phyloP scores from a whole-genome alignment of 805 yeast genomes.

The Lipomyces kockii region DNA sequence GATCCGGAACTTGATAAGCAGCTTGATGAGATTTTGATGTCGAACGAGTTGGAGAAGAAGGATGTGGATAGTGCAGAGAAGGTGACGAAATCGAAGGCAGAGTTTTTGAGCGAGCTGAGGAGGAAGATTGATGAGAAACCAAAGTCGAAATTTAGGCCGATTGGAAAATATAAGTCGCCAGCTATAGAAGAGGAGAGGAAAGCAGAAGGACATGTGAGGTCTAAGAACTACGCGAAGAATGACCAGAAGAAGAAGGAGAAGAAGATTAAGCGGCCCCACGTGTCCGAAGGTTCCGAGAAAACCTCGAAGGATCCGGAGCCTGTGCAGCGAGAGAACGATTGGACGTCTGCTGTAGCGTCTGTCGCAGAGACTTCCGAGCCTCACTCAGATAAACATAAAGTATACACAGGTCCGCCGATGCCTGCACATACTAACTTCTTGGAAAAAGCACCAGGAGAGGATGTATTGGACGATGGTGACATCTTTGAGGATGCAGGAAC shows the following conservation, averaged over 20 bases:
- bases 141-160: conserved; percentile 21
- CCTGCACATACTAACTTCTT: background rate
- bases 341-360: background rate
- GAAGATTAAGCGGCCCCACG: background rate
- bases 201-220: background rate
- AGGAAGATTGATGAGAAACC: conserved; percentile 18
- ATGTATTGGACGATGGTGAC: conserved; percentile 17
- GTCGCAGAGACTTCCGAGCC: background rate
- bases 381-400: background rate
- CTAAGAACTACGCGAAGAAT: background rate
- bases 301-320: background rate
- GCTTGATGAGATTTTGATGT: conserved; percentile 21
- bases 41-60: conserved; percentile 9
- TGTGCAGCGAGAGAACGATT: background rate
- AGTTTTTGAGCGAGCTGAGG: conserved; percentile 19
- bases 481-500: conserved; percentile 35
- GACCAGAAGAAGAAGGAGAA: conserved; percentile 4
- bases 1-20: conserved; percentile 18
- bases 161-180: conserved; percentile 13
- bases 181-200: background rate
- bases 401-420: background rate
- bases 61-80: conserved; percentile 17
- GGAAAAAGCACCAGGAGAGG: background rate
- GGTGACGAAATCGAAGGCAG: conserved; percentile 21
- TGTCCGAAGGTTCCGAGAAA: background rate